Evolutionary conservation across 179 eudicot species (phyloP).

Genomic region (Beta lomatogona): DNA sequence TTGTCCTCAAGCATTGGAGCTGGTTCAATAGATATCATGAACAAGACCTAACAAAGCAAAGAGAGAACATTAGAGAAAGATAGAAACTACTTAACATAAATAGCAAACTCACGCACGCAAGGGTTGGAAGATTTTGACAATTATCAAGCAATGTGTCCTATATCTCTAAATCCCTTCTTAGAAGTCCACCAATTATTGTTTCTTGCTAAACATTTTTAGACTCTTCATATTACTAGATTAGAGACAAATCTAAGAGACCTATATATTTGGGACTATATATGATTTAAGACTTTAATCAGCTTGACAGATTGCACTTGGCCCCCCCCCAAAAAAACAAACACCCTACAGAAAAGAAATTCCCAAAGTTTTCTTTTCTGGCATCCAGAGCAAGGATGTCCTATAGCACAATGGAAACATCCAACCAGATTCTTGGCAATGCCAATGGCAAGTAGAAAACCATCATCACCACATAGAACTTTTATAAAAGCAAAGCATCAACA

Average conservation of each 20-base stretch:
- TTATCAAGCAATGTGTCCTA: not conserved
- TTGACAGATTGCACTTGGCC: not conserved
- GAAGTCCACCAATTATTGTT: not conserved
- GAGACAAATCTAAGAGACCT: not conserved
- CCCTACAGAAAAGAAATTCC: too few species aligned
- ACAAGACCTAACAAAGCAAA: conserved; percentile 62
- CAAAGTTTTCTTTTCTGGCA: too few species aligned
- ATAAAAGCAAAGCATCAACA: not conserved
- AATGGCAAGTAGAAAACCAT: too few species aligned
- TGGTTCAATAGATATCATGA: conserved; percentile 98
- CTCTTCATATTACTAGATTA: not conserved
- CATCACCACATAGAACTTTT: not conserved
- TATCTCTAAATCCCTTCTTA: not conserved
- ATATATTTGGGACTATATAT: not conserved
- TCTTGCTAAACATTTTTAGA: not conserved
- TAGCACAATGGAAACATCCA: too few species aligned
- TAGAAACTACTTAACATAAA: not conserved
- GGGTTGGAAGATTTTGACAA: conserved; percentile 2
- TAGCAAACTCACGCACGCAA: not conserved
- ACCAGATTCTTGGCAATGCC: too few species aligned
- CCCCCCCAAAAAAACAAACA: too few species aligned
- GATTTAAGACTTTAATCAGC: not conserved
- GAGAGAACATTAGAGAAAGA: conserved; percentile 17
- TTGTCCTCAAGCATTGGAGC: conserved; percentile 99
- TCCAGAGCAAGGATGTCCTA: too few species aligned